phyloP scores from a whole-genome alignment of 805 yeast genomes.

The Metschnikowia picachoensis region DNA sequence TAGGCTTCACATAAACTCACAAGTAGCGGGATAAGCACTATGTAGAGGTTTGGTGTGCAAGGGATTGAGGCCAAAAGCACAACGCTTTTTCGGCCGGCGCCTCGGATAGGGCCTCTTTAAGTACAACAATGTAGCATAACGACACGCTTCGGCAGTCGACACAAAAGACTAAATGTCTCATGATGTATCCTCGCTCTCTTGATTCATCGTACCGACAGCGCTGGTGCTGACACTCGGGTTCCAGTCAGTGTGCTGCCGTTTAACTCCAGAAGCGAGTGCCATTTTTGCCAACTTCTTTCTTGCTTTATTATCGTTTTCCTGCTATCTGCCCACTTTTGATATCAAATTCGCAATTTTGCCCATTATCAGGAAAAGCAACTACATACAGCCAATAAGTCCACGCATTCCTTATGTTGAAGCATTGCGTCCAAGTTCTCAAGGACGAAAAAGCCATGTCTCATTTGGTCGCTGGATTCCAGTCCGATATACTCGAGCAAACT shows the following conservation, averaged over 20 bases:
- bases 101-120: constrained; percentile 69
- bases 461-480: constrained; percentile 17
- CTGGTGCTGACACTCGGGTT: constrained; percentile 43
- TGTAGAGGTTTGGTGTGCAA: constrained; percentile 49
- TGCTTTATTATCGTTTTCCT: constrained; percentile 18
- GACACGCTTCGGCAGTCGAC: constrained; percentile 68
- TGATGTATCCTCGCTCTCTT: constrained; percentile 17
- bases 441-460: constrained; percentile 20
- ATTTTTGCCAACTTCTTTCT: constrained; percentile 45
- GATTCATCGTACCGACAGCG: constrained; percentile 32
- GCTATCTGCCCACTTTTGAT: constrained; percentile 41
- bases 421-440: constrained; percentile 41
- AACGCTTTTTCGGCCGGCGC: constrained; percentile 60
- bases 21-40: constrained; percentile 61
- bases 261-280: constrained; percentile 52
- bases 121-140: constrained; percentile 55
- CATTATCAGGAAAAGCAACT: constrained; percentile 58
- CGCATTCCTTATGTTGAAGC: constrained; percentile 33
- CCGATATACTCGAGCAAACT: constrained; percentile 20
- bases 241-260: constrained; percentile 54
- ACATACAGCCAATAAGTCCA: constrained; percentile 68
- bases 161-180: constrained; percentile 59
- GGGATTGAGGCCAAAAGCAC: constrained; percentile 63
- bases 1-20: constrained; percentile 65
- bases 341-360: constrained; percentile 60